Percentiles rank a stretch among this genome's conserved stretches.
Evolutionary conservation across 192 early-diverging fungal genomes (phyloP).

Genomic region (Coemansia sp.): DNA sequence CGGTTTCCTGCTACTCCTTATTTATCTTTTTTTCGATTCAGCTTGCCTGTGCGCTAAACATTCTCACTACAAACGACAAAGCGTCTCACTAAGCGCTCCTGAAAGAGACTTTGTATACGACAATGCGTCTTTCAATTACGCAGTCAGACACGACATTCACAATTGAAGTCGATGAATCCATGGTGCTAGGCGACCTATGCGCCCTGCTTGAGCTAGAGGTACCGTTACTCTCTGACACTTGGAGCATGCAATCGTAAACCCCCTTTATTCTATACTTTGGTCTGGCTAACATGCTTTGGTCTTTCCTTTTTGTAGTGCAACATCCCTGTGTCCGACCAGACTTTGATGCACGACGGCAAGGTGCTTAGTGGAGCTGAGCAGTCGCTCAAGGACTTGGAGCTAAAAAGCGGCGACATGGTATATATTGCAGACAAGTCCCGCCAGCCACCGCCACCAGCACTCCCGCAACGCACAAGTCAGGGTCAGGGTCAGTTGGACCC

Average conservation of each 20-base stretch:
- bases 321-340: conserved; percentile 63
- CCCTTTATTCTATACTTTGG: not conserved
- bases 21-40: not conserved
- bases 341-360: conserved; percentile 65
- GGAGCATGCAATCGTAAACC: not conserved
- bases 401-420: conserved; percentile 74
- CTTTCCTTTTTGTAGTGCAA: conserved; percentile 54
- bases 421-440: conserved; percentile 53
- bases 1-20: not conserved
- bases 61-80: conserved; percentile 5
- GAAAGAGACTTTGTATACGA: not conserved
- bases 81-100: not conserved
- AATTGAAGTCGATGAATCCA: conserved; percentile 70
- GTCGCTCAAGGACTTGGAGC: conserved; percentile 64
- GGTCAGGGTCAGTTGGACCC: not conserved
- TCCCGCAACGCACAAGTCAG: not conserved
- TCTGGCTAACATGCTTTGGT: not conserved
- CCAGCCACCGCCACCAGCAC: conserved; percentile 7
- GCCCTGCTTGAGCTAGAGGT: conserved; percentile 87
- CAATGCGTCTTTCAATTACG: conserved; percentile 41
- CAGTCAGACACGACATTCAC: conserved; percentile 30
- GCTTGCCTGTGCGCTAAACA: not conserved
- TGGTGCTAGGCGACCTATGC: conserved; percentile 73
- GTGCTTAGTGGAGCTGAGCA: conserved; percentile 60
- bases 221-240: not conserved